Conservation (phyloP, 1,139 yeast genomes). For the Pichia inconspicua region DNA sequence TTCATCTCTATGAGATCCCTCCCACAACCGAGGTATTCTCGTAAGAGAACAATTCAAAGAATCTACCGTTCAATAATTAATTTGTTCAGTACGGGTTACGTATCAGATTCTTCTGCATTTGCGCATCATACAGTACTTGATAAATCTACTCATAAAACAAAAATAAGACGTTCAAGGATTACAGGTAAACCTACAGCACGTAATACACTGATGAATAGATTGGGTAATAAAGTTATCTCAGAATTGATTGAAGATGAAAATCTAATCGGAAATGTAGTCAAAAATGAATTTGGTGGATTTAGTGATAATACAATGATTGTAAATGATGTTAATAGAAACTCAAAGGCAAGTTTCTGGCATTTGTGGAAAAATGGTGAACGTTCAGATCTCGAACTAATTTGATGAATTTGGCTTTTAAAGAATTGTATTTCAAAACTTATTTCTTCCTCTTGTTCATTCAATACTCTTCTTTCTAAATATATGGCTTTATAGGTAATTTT, state of each 20-base stretch:
- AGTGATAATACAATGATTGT: constrained; percentile 2
- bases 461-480: not conserved
- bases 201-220: constrained; percentile 17
- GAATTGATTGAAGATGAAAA: constrained; percentile 23
- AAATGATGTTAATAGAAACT: constrained; percentile 8
- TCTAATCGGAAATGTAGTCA: constrained; percentile 13
- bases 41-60: constrained; percentile 24
- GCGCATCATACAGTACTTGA: constrained; percentile 17
- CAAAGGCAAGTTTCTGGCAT: not conserved
- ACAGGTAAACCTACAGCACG: constrained; percentile 27
- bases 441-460: not conserved
- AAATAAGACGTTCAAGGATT: constrained; percentile 25
- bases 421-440: not conserved
- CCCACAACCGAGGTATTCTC: constrained; percentile 29
- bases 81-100: constrained; percentile 25
- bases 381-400: not conserved
- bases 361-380: constrained; percentile 12
- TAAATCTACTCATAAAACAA: constrained; percentile 21
- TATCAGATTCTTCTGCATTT: constrained; percentile 28
- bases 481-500: not conserved
- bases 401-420: not conserved
- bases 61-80: constrained; percentile 26
- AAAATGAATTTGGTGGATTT: constrained; percentile 11
- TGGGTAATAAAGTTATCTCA: constrained; percentile 20
- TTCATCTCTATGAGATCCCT: constrained; percentile 25